phyloP scores from a whole-genome alignment of 1,139 yeast genomes.

The Yamadazyma dushanensis region DNA sequence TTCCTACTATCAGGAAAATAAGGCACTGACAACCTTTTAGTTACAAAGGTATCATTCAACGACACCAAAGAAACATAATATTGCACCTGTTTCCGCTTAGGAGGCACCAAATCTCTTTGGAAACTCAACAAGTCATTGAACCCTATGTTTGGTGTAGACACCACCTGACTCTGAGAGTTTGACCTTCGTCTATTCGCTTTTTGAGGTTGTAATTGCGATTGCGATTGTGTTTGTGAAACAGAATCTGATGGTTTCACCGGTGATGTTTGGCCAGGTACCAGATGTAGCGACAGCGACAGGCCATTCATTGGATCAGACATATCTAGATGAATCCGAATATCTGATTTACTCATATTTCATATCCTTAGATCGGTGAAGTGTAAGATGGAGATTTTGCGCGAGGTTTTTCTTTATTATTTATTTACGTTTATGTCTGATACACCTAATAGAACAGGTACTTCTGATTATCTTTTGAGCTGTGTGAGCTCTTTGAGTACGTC shows the following conservation, averaged over 20 bases:
- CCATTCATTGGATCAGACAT: constrained; percentile 7
- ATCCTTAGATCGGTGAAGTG: constrained; percentile 4
- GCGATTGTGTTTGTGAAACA: not conserved
- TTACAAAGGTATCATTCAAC: constrained; percentile 77
- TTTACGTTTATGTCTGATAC: constrained; percentile 2
- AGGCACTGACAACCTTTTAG: constrained; percentile 79
- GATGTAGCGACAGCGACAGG: constrained; percentile 1
- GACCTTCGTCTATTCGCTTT: constrained; percentile 26
- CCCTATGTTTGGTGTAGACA: constrained; percentile 14
- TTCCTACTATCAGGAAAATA: constrained; percentile 79
- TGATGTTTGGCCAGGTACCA: not conserved
- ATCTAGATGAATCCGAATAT: constrained; percentile 22
- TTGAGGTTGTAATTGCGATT: not conserved
- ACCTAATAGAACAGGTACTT: constrained; percentile 2
- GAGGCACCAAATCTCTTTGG: constrained; percentile 5
- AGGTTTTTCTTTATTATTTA: not conserved
- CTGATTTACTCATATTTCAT: constrained; percentile 17
- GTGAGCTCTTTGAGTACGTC: constrained; percentile 32
- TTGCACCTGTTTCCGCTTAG: constrained; percentile 35
- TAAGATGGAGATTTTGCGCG: constrained; percentile 1
- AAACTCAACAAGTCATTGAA: not conserved
- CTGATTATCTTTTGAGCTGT: constrained; percentile 24
- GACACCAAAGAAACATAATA: constrained; percentile 69
- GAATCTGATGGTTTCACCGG: not conserved
- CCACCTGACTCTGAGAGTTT: constrained; percentile 29